phyloP scores from a whole-genome alignment of 179 eudicot genomes.

The Actinidia polygama region DNA sequence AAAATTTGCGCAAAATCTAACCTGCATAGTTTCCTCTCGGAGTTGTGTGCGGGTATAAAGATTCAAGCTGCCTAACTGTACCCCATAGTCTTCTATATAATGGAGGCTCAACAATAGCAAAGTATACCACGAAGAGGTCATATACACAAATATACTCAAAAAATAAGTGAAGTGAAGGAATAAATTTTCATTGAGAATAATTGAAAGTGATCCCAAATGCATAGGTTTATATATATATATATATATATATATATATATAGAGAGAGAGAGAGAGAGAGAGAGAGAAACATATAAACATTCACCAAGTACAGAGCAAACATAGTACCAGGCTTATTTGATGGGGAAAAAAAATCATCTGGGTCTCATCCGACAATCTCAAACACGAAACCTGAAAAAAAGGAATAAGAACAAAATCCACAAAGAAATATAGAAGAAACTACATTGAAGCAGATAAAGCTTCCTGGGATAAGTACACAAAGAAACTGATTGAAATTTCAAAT shows the following conservation, averaged over 20 bases:
- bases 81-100: slow-evolving; percentile 89
- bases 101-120: slow-evolving; percentile 54
- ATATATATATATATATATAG: too few species aligned
- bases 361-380: neutral
- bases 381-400: too few species aligned
- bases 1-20: too few species aligned
- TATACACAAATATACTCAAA: slow-evolving; percentile 8
- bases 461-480: neutral
- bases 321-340: neutral
- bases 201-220: slow-evolving; percentile 6
- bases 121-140: slow-evolving; percentile 1
- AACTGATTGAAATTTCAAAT: neutral
- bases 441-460: neutral
- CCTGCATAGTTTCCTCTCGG: slow-evolving; percentile 82
- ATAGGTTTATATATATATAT: neutral
- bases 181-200: neutral
- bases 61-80: slow-evolving; percentile 69
- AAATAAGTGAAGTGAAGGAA: neutral
- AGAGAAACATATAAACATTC: neutral
- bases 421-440: neutral
- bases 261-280: too few species aligned
- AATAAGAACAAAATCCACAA: neutral
- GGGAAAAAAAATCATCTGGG: neutral
- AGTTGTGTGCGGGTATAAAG: slow-evolving; percentile 74
- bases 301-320: neutral